Evolutionary conservation across 2,329 filamentous ascomycete species (phyloP).

Genomic region (Hysterium pulicare): DNA sequence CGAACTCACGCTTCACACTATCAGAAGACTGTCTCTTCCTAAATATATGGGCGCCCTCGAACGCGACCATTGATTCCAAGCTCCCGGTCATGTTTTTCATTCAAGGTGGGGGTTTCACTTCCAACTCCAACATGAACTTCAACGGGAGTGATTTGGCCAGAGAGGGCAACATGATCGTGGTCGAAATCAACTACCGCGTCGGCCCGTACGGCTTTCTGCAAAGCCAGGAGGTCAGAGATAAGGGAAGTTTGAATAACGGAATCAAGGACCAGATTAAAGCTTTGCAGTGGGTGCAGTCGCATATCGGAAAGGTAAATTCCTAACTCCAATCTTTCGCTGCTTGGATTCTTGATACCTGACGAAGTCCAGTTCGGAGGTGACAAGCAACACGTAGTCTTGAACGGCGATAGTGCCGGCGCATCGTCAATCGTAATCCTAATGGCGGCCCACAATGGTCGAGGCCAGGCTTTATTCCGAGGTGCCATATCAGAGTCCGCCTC

Average conservation of each 20-base stretch:
- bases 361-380: conserved; percentile 62
- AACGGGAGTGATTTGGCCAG: conserved; percentile 56
- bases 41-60: conserved; percentile 59
- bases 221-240: conserved; percentile 49
- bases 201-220: conserved; percentile 71
- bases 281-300: conserved; percentile 64
- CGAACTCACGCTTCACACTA: conserved; percentile 14
- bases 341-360: no score
- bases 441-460: conserved; percentile 45
- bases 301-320: conserved; percentile 51
- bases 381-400: conserved; percentile 64
- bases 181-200: conserved; percentile 76
- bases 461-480: conserved; percentile 51
- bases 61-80: conserved; percentile 47
- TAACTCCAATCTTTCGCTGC: not conserved
- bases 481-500: conserved; percentile 54
- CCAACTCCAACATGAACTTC: conserved; percentile 49
- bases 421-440: conserved; percentile 26
- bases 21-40: conserved; percentile 70
- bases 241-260: conserved; percentile 63
- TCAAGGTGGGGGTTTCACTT: conserved; percentile 47
- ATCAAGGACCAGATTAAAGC: conserved; percentile 68
- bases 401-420: conserved; percentile 66
- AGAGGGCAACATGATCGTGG: conserved; percentile 57
- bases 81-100: conserved; percentile 64